Evolutionary conservation across 495 filamentous ascomycete genomes (phyloP).

Genomic region (Hyaloscypha finlandica): DNA sequence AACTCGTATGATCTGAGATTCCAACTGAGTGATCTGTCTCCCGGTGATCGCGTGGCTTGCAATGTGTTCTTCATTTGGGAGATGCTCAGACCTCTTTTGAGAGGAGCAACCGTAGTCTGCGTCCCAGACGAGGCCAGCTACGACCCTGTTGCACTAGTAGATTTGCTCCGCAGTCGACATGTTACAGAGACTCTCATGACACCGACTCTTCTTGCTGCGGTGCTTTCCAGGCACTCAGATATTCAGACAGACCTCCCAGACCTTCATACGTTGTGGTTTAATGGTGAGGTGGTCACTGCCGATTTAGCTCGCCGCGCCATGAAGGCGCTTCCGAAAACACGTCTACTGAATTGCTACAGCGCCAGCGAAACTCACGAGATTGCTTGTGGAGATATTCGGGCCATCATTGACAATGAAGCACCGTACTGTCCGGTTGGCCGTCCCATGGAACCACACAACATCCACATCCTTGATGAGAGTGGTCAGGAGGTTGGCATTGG

Average conservation of each 20-base stretch:
- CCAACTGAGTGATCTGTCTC: constrained; percentile 57
- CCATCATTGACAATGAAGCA: constrained; percentile 52
- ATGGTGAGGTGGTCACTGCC: constrained; percentile 70
- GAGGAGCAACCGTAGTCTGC: constrained; percentile 65
- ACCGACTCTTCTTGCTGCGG: constrained; percentile 66
- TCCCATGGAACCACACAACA: constrained; percentile 57
- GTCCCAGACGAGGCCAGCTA: constrained; percentile 71
- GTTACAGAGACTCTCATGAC: constrained; percentile 75
- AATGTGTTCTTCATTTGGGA: constrained; percentile 80
- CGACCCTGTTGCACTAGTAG: constrained; percentile 66
- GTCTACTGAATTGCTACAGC: constrained; percentile 70
- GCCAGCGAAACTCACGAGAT: constrained; percentile 75
- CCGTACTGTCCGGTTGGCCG: constrained; percentile 62
- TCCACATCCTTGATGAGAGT: constrained; percentile 61
- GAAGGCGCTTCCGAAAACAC: constrained; percentile 61
- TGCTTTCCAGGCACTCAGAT: constrained; percentile 60
- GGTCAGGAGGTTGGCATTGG: constrained; percentile 48
- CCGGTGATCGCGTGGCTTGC: constrained; percentile 68
- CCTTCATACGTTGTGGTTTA: constrained; percentile 65
- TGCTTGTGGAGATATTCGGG: constrained; percentile 67
- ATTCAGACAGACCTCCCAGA: constrained; percentile 57
- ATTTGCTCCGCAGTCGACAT: constrained; percentile 55
- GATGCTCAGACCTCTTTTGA: constrained; percentile 66
- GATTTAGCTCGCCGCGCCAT: constrained; percentile 63
- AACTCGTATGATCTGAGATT: constrained; percentile 67